Conservation (phyloP, 78 protist species). For the Planoprotostelium fungivorum region DNA sequence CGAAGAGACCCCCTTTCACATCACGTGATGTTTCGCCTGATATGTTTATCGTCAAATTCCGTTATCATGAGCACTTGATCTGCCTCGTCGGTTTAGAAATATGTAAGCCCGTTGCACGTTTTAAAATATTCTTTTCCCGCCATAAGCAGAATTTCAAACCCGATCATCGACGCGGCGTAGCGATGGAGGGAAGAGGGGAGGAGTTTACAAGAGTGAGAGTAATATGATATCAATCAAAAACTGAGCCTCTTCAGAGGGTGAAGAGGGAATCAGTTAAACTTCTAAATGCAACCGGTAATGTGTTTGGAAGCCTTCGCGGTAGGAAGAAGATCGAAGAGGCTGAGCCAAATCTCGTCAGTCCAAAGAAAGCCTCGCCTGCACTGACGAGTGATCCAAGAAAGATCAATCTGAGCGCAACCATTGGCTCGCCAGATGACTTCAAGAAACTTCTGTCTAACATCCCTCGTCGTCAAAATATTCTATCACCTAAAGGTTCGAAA, state of each 20-base stretch:
- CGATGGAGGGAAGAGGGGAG: background rate
- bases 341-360: background rate
- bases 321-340: background rate
- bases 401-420: background rate
- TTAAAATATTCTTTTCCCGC: too few relatives aligned
- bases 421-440: background rate
- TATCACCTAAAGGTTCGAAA: background rate
- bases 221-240: background rate
- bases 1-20: too few relatives aligned
- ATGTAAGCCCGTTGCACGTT: too few relatives aligned
- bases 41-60: too few relatives aligned
- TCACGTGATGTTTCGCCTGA: too few relatives aligned
- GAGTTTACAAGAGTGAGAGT: background rate
- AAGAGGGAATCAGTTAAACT: background rate
- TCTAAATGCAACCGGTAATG: background rate
- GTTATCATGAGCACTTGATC: too few relatives aligned
- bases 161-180: too few relatives aligned
- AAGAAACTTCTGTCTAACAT: background rate
- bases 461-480: background rate
- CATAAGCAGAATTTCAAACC: too few relatives aligned
- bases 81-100: too few relatives aligned
- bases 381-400: too few relatives aligned
- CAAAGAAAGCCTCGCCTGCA: background rate
- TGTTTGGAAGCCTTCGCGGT: background rate
- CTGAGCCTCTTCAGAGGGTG: background rate